Evolutionary conservation across 78 protist species (phyloP).

Genomic region (Monosiga brevicollis): DNA sequence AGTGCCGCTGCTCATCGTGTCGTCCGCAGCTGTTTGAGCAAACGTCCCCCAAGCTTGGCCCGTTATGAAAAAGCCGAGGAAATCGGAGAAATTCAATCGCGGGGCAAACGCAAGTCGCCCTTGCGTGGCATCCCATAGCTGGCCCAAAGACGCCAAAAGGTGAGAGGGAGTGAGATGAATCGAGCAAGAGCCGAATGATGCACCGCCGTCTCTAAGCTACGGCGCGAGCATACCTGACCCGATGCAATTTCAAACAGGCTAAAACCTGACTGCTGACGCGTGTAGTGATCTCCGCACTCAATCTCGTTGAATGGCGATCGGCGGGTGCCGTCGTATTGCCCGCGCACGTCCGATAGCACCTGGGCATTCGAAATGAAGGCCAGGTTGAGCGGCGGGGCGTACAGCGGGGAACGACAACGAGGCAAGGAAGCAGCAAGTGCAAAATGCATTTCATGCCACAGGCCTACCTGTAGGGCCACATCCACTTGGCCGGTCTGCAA

Average conservation of each 20-base stretch:
- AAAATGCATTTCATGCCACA: too few species aligned
- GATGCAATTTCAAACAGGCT: neutral
- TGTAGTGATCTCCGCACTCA: conserved; percentile 13
- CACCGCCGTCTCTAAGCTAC: too few species aligned
- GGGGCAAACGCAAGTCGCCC: neutral
- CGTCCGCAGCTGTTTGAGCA: too few species aligned
- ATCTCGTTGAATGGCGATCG: conserved; percentile 3
- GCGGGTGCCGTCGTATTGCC: conserved; percentile 1
- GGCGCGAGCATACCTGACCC: neutral
- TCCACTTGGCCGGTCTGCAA: neutral
- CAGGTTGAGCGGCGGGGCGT: too few species aligned
- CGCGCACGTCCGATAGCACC: neutral
- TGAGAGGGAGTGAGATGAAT: neutral
- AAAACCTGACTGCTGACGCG: neutral
- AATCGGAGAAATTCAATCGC: neutral
- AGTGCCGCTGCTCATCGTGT: too few species aligned
- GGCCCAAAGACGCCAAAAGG: too few species aligned
- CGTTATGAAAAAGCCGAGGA: neutral
- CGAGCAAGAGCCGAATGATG: neutral
- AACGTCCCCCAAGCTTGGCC: neutral
- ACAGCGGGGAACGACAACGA: too few species aligned
- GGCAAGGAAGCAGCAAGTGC: too few species aligned
- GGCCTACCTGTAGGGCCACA: too few species aligned
- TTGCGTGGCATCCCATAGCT: too few species aligned
- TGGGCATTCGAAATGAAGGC: too few species aligned